Conservation (phyloP, 2,329 filamentous ascomycete genomes). For the Fusarium pilosicola region DNA sequence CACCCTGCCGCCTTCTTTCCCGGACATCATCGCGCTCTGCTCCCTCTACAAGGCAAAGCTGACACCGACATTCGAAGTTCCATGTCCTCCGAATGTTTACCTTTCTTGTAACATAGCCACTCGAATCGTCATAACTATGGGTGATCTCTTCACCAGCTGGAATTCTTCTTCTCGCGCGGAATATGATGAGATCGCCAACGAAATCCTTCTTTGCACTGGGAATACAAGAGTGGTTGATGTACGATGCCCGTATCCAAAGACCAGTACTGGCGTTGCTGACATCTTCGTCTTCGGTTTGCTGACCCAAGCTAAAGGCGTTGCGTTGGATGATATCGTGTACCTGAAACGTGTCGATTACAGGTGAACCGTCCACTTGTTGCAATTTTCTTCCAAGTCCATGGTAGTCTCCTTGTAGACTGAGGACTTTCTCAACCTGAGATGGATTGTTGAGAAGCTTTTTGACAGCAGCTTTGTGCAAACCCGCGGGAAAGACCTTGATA, state of each 20-base stretch:
- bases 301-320: constrained; percentile 48
- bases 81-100: constrained; percentile 44
- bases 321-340: constrained; percentile 48
- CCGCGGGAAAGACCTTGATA: constrained; percentile 46
- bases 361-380: constrained; percentile 40
- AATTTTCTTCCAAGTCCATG: constrained; percentile 30
- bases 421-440: constrained; percentile 31
- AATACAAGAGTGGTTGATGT: constrained; percentile 56
- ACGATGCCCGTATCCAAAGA: constrained; percentile 53
- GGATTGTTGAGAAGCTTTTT: constrained; percentile 45
- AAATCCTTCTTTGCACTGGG: constrained; percentile 50
- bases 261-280: constrained; percentile 49
- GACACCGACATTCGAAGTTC: constrained; percentile 52
- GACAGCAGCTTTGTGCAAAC: constrained; percentile 44
- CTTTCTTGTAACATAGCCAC: constrained; percentile 39
- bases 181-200: constrained; percentile 53
- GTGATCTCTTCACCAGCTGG: constrained; percentile 48
- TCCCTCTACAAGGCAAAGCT: constrained; percentile 48
- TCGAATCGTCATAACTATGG: constrained; percentile 46
- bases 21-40: constrained; percentile 29
- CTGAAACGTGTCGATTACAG: constrained; percentile 46
- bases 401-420: constrained; percentile 45
- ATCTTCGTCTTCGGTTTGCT: constrained; percentile 43
- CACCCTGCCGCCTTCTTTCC: constrained; percentile 31
- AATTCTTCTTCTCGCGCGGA: constrained; percentile 50